phyloP scores from a whole-genome alignment of 1,284 basidiomycete genomes.

The Filobasidium uniguttulatum region DNA sequence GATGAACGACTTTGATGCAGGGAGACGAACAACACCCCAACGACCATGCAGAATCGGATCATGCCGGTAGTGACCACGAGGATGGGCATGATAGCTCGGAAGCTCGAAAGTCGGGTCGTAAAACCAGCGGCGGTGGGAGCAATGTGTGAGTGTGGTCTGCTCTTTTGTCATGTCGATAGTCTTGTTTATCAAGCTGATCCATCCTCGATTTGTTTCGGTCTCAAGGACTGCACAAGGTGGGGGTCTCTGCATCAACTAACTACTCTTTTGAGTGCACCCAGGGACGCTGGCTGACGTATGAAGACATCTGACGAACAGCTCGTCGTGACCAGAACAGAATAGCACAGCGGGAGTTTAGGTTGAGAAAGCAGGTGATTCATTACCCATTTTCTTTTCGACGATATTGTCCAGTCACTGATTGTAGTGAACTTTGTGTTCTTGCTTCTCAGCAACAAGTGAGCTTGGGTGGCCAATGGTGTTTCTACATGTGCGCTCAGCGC shows the following conservation, averaged over 20 bases:
- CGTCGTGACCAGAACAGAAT: conserved; percentile 59
- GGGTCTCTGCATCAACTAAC: not conserved
- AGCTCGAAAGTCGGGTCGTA: not conserved
- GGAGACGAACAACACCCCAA: not conserved
- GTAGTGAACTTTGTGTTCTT: conserved; percentile 40
- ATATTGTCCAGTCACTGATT: conserved; percentile 34
- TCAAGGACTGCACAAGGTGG: not conserved
- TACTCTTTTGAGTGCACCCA: no score
- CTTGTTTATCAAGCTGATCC: no score
- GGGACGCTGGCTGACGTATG: no score
- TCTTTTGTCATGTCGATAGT: no score
- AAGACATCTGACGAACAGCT: not conserved
- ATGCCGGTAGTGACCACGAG: not conserved
- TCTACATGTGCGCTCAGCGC: not conserved
- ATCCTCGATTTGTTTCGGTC: not conserved
- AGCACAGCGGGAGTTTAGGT: conserved; percentile 78
- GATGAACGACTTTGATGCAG: not conserved
- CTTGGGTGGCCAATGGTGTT: not conserved
- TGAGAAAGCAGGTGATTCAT: conserved; percentile 53
- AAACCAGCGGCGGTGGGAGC: not conserved
- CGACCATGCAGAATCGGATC: not conserved
- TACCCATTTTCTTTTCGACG: not conserved
- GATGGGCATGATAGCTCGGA: not conserved
- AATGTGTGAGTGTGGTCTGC: not conserved
- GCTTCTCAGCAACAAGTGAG: conserved; percentile 8